A percentile compares a stretch with the other conserved stretches of the same genome.
These are phyloP conservation scores for Murraya paniculata DNA, from an alignment of 345 rosid species.

Conservation along the genomic window DNA sequence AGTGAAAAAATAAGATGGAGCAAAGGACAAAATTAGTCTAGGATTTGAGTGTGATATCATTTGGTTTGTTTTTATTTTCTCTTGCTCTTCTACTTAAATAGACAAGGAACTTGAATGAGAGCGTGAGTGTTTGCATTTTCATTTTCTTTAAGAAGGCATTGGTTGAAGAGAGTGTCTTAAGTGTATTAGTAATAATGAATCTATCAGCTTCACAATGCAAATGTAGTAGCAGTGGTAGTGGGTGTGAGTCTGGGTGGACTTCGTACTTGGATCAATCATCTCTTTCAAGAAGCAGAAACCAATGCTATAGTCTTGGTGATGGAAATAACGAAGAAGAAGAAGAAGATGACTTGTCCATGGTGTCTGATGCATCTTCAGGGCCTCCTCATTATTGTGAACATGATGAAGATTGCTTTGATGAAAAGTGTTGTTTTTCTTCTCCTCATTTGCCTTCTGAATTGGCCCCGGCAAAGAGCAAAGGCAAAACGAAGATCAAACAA, in stretches of 20 bases:
- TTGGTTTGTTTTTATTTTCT: constrained; percentile 24
- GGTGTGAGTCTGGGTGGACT: constrained; percentile 91
- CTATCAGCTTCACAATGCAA: constrained; percentile 46
- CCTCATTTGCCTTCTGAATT: constrained; percentile 18
- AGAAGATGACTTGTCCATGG: constrained; percentile 67
- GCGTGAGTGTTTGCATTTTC: neutral
- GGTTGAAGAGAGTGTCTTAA: neutral
- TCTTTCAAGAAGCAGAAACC: constrained; percentile 22
- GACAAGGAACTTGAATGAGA: constrained; percentile 3
- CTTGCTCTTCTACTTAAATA: constrained; percentile 30
- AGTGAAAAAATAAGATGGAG: constrained; percentile 31
- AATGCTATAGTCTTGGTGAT: constrained; percentile 26
- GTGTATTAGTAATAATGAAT: constrained; percentile 31
- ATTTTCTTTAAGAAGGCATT: constrained; percentile 8
- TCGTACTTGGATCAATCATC: constrained; percentile 64
- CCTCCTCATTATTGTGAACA: constrained; percentile 51
- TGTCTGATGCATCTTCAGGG: constrained; percentile 91
- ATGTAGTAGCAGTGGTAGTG: constrained; percentile 37
- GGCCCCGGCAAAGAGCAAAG: constrained; percentile 27
- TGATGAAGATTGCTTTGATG: constrained; percentile 32
- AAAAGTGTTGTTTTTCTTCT: constrained; percentile 26
- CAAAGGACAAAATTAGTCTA: constrained; percentile 47
- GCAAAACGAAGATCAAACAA: constrained; percentile 37
- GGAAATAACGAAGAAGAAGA: constrained; percentile 36
- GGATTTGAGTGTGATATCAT: constrained; percentile 42